Percentiles rank a stretch among this genome's conserved stretches.
phyloP scores from a whole-genome alignment of 1,284 basidiomycete species.

The Marasmius oreades region DNA sequence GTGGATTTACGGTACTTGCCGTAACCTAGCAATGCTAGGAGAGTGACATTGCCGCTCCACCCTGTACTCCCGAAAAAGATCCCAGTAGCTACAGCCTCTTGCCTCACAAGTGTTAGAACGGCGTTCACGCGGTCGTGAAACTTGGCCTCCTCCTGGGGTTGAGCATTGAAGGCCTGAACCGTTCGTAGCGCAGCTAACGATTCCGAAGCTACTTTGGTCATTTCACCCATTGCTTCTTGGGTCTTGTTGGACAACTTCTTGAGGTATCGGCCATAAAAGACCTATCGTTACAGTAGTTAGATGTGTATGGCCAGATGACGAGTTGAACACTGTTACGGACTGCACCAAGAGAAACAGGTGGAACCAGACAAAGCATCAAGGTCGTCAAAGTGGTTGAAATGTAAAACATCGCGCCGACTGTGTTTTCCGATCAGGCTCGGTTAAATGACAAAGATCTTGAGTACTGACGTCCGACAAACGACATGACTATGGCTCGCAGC shows the following conservation, averaged over 20 bases:
- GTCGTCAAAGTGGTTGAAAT: conserved; percentile 88
- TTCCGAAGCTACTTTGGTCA: conserved; percentile 93
- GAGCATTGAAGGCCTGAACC: conserved; percentile 87
- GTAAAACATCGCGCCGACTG: conserved; percentile 95
- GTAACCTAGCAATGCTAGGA: conserved; percentile 88
- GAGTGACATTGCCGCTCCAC: conserved; percentile 92
- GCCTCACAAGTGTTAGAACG: conserved; percentile 78
- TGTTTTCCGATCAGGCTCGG: not conserved
- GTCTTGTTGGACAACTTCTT: conserved; percentile 90
- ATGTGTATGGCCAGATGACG: not conserved
- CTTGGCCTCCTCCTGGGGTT: conserved; percentile 68
- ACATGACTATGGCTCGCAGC: conserved; percentile 83
- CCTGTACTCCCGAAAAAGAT: conserved; percentile 94
- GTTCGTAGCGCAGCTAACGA: conserved; percentile 91
- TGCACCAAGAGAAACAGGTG: conserved; percentile 92
- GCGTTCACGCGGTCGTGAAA: conserved; percentile 64
- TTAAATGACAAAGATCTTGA: not conserved
- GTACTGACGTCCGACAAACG: conserved; percentile 78
- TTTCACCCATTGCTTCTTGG: conserved; percentile 91
- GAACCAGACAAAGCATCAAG: conserved; percentile 93
- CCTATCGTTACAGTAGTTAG: conserved; percentile 36
- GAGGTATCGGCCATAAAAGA: conserved; percentile 94
- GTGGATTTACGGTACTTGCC: conserved; percentile 41
- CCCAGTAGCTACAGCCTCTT: conserved; percentile 88
- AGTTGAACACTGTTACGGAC: conserved; percentile 41